phyloP scores from a whole-genome alignment of 2,329 filamentous ascomycete species.

The Canariomyces notabilis region DNA sequence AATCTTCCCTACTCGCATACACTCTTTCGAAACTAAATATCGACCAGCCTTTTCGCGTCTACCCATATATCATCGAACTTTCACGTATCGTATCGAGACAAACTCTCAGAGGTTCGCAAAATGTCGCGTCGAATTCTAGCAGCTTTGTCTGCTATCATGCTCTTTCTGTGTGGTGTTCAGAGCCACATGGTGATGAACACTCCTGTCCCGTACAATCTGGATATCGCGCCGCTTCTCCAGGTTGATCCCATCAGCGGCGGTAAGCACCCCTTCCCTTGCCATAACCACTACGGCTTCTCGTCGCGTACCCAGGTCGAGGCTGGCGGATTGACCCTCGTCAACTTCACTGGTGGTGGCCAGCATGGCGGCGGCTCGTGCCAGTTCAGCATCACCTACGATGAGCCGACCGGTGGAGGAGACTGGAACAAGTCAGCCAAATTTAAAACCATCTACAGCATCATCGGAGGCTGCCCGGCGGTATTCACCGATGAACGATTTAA shows the following conservation, averaged over 20 bases:
- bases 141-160: constrained; percentile 1
- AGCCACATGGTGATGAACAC: constrained; percentile 21
- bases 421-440: constrained; percentile 23
- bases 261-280: constrained; percentile 15
- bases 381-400: constrained; percentile 28
- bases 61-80: too few relatives aligned
- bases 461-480: constrained; percentile 29
- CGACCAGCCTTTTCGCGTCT: not conserved
- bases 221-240: constrained; percentile 15
- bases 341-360: constrained; percentile 28
- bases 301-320: constrained; percentile 14
- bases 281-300: constrained; percentile 13
- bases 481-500: constrained; percentile 18
- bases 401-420: constrained; percentile 5
- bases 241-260: constrained; percentile 16
- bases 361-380: constrained; percentile 31
- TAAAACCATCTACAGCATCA: constrained; percentile 31
- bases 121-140: constrained; percentile 1
- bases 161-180: constrained; percentile 1
- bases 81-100: too few relatives aligned
- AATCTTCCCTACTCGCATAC: too few relatives aligned
- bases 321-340: constrained; percentile 17
- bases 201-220: constrained; percentile 17
- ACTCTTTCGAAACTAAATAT: not conserved
- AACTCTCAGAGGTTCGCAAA: too few relatives aligned